A percentile compares a stretch with the other conserved stretches of the same genome.
phyloP scores from a whole-genome alignment of 768 basidiomycete species.

The Auriscalpium vulgare region DNA sequence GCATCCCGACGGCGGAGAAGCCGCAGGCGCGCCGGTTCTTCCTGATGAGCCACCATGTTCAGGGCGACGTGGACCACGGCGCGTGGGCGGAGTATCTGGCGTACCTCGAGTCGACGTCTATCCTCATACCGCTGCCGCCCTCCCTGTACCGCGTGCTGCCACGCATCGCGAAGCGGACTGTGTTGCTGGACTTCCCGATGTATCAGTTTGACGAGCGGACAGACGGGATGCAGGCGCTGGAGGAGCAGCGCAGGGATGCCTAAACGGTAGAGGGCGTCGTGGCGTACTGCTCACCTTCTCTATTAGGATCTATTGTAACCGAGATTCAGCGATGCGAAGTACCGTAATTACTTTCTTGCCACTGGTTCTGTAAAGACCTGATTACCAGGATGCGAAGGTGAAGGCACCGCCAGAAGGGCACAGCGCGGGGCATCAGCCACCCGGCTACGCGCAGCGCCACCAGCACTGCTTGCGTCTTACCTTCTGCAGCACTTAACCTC shows the following conservation, averaged over 20 bases:
- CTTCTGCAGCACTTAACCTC: no score
- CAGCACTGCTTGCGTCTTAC: no score
- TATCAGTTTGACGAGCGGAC: conserved; percentile 39
- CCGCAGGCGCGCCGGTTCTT: conserved; percentile 54
- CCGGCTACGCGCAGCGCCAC: no score
- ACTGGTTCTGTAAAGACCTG: no score
- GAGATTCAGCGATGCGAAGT: no score
- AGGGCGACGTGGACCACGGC: conserved; percentile 15
- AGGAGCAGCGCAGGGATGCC: background rate
- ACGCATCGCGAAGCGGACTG: conserved; percentile 38
- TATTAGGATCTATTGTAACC: no score
- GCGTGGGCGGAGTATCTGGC: conserved; percentile 48
- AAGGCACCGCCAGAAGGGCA: no score
- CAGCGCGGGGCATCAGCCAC: no score
- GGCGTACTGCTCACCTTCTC: no score
- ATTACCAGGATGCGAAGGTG: no score
- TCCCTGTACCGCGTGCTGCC: conserved; percentile 46
- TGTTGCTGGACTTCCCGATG: conserved; percentile 56
- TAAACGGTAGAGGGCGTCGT: background rate
- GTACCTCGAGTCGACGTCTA: conserved; percentile 50
- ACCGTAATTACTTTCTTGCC: no score
- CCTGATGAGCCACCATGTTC: conserved; percentile 34
- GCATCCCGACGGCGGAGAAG: conserved; percentile 64
- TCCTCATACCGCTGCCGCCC: conserved; percentile 56
- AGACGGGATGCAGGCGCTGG: background rate